Evolutionary conservation across 1,139 yeast genomes (phyloP).

Genomic region (Taiozyma sp.): DNA sequence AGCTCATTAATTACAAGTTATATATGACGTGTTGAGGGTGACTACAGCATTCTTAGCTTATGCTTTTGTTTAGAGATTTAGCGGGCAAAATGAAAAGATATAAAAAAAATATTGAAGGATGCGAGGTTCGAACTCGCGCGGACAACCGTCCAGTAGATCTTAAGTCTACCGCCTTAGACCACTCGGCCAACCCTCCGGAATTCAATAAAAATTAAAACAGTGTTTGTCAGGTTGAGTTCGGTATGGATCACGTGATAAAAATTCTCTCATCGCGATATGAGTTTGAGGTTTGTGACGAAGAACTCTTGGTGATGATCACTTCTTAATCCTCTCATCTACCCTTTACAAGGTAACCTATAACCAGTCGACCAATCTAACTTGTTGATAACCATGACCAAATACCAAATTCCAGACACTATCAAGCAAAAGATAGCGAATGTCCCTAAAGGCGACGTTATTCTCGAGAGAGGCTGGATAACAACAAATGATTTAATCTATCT

Average conservation of each 20-base stretch:
- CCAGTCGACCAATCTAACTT: too few species aligned
- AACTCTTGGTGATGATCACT: background rate
- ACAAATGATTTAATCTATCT: constrained; percentile 22
- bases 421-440: constrained; percentile 1
- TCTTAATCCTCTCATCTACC: too few species aligned
- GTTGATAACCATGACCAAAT: constrained; percentile 1
- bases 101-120: constrained; percentile 47
- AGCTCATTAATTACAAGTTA: too few species aligned
- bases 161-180: constrained; percentile 22
- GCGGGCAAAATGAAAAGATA: background rate
- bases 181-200: constrained; percentile 21
- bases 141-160: constrained; percentile 32
- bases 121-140: constrained; percentile 82
- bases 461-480: constrained; percentile 23
- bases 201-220: too few species aligned
- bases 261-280: too few species aligned
- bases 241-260: background rate
- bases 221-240: too few species aligned
- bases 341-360: too few species aligned
- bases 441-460: constrained; percentile 12
- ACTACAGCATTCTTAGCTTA: too few species aligned
- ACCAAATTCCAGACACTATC: background rate
- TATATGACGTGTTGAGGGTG: too few species aligned
- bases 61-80: too few species aligned
- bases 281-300: too few species aligned